Conservation (phyloP, 805 yeast species). For the Zygosaccharomyces bailii region DNA sequence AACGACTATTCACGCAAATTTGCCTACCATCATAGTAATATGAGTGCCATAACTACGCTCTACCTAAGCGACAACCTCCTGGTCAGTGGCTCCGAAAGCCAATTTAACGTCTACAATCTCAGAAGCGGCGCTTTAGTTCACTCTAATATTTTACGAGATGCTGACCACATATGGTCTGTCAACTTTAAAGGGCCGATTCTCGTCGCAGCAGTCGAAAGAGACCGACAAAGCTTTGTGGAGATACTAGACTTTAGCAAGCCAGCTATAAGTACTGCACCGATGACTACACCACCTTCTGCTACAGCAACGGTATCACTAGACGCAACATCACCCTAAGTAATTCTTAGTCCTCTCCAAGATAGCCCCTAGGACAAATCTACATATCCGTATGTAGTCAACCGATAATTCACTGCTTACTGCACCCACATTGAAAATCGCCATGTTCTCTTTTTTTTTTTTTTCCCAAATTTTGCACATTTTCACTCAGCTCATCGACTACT, state of each 20-base stretch:
- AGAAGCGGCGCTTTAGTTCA: constrained; percentile 71
- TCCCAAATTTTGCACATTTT: background rate
- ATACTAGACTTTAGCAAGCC: constrained; percentile 68
- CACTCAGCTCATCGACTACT: background rate
- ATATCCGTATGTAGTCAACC: background rate
- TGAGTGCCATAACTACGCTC: constrained; percentile 89
- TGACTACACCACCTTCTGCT: constrained; percentile 6
- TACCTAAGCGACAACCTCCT: constrained; percentile 81
- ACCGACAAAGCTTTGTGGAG: constrained; percentile 71
- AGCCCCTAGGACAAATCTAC: background rate
- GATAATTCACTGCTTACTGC: background rate
- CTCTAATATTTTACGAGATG: constrained; percentile 65
- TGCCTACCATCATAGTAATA: constrained; percentile 70
- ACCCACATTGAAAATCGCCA: background rate
- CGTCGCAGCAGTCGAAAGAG: constrained; percentile 85
- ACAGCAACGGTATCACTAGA: constrained; percentile 5
- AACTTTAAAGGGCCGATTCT: constrained; percentile 78
- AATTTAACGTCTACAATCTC: constrained; percentile 85
- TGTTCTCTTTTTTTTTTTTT: background rate
- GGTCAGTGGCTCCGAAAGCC: constrained; percentile 84
- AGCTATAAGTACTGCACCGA: constrained; percentile 2
- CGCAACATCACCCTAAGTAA: background rate
- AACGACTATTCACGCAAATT: constrained; percentile 61
- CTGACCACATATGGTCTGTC: constrained; percentile 94
- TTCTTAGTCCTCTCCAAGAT: background rate